A percentile compares a stretch with the other conserved stretches of the same genome.
phyloP scores from a whole-genome alignment of 495 filamentous ascomycete species.

The Oleoguttula mirabilis region DNA sequence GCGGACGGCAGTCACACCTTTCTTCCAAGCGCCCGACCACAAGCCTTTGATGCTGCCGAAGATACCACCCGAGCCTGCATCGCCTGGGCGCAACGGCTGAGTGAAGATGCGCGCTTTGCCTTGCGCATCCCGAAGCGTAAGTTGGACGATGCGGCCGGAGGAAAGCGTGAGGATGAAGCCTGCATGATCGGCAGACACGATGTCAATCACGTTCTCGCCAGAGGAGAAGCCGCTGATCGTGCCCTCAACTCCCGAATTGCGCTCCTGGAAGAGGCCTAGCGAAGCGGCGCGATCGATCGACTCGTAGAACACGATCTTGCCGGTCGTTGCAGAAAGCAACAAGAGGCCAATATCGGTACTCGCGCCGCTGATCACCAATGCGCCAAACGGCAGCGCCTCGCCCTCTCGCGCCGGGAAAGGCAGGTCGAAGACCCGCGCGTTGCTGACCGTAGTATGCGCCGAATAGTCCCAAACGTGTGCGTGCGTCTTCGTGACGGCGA shows the following conservation, averaged over 20 bases:
- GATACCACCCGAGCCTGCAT: conserved; percentile 44
- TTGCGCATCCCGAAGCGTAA: conserved; percentile 72
- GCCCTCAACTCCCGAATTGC: conserved; percentile 63
- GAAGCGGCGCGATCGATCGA: conserved; percentile 73
- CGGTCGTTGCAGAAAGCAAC: conserved; percentile 66
- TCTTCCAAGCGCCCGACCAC: conserved; percentile 47
- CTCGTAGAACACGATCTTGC: conserved; percentile 89
- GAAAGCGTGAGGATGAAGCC: conserved; percentile 77
- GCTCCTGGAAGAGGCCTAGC: conserved; percentile 61
- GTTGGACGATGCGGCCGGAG: conserved; percentile 70
- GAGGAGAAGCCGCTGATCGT: conserved; percentile 57
- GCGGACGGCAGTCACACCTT: conserved; percentile 64
- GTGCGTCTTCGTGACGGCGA: conserved; percentile 64
- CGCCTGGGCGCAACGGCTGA: conserved; percentile 48
- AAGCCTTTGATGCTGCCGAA: conserved; percentile 66
- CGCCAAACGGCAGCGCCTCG: conserved; percentile 64
- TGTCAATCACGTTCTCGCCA: conserved; percentile 61
- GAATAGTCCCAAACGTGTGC: conserved; percentile 85
- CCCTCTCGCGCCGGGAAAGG: conserved; percentile 55
- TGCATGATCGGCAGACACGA: conserved; percentile 72
- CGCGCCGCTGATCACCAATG: conserved; percentile 56
- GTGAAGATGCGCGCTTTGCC: conserved; percentile 67
- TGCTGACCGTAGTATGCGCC: conserved; percentile 37
- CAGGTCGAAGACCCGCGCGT: conserved; percentile 56
- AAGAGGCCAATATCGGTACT: conserved; percentile 71